Evolutionary conservation across 495 filamentous ascomycete genomes (phyloP).

Genomic region (Umbilicaria muhlenbergii): DNA sequence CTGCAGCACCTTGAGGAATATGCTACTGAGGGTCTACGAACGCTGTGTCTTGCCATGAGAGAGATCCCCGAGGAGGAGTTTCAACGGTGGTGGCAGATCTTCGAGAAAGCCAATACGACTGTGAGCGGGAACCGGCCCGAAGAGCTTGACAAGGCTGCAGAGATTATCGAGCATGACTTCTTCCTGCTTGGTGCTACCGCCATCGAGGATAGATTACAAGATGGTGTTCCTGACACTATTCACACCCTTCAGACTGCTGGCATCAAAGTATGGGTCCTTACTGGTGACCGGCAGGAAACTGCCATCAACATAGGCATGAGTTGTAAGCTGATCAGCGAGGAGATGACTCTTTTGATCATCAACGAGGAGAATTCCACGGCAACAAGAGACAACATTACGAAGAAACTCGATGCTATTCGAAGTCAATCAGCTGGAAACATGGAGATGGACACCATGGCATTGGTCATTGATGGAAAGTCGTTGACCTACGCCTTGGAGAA

Average conservation of each 20-base stretch:
- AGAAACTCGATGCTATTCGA: conserved; percentile 79
- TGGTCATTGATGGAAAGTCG: conserved; percentile 95
- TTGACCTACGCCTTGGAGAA: conserved; percentile 88
- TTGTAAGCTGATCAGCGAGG: conserved; percentile 95
- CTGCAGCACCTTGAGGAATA: conserved; percentile 94
- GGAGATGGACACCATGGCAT: conserved; percentile 75
- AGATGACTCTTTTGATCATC: conserved; percentile 94
- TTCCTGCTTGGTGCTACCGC: conserved; percentile 88
- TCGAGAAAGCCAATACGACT: conserved; percentile 78
- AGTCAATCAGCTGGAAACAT: conserved; percentile 54
- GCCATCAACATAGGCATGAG: conserved; percentile 99
- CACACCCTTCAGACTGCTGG: conserved; percentile 93
- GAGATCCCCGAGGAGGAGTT: conserved; percentile 87
- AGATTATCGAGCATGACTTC: conserved; percentile 86
- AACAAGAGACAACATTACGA: conserved; percentile 73
- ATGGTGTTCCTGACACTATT: conserved; percentile 97
- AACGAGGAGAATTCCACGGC: conserved; percentile 70
- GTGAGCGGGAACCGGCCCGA: conserved; percentile 84
- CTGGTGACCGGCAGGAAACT: conserved; percentile 95
- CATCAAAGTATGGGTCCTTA: conserved; percentile 98
- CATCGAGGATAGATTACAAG: conserved; percentile 93
- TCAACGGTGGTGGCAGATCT: conserved; percentile 74
- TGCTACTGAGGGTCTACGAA: conserved; percentile 88
- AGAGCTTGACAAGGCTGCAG: conserved; percentile 93
- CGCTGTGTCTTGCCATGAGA: conserved; percentile 87